These are phyloP conservation scores for Fusarium graminum DNA, from an alignment of 2,329 filamentous ascomycete species.

Conservation along the genomic window DNA sequence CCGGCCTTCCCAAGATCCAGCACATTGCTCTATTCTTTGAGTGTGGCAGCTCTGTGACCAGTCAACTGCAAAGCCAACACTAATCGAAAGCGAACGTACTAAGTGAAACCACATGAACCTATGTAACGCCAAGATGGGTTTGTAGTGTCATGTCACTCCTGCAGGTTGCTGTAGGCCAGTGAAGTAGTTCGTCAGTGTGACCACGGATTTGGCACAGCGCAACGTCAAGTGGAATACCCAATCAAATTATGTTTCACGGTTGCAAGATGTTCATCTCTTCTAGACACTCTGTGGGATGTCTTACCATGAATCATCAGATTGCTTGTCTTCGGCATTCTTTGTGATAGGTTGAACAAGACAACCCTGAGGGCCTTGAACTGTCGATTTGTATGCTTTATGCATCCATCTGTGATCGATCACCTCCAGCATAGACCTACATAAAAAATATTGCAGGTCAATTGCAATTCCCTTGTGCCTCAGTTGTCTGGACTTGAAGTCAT, in stretches of 20 bases:
- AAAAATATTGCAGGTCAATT: background rate
- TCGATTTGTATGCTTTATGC: slow-evolving; percentile 7
- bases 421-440: background rate
- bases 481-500: background rate
- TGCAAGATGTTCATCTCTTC: background rate
- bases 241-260: slow-evolving; percentile 2
- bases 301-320: background rate
- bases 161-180: slow-evolving; percentile 25
- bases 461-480: background rate
- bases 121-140: slow-evolving; percentile 7
- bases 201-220: slow-evolving; percentile 25
- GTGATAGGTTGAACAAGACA: slow-evolving; percentile 18
- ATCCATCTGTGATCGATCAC: background rate
- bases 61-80: slow-evolving; percentile 4
- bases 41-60: slow-evolving; percentile 16
- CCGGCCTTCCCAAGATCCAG: slow-evolving; percentile 31
- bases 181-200: slow-evolving; percentile 16
- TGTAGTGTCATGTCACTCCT: slow-evolving; percentile 22
- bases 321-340: background rate
- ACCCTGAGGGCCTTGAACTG: slow-evolving; percentile 1
- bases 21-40: slow-evolving; percentile 20
- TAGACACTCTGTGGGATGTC: background rate
- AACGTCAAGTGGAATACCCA: slow-evolving; percentile 30
- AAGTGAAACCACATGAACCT: background rate
- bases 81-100: slow-evolving; percentile 4